Evolutionary conservation across 164 flowering plant species (phyloP).

Genomic region (Nymphaea thermarum): DNA sequence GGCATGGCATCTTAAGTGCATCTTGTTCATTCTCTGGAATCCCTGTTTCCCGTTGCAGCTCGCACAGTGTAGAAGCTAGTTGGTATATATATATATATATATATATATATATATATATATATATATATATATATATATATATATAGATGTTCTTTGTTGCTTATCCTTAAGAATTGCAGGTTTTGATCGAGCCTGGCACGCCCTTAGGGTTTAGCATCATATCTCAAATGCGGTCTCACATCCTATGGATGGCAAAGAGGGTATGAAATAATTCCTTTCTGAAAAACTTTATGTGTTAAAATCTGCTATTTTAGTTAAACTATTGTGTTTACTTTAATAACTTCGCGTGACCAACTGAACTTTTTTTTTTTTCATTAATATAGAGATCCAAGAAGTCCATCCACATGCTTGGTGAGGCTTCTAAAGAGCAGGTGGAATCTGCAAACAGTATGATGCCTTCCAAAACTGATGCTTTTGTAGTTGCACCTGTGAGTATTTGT

Average conservation of each 20-base stretch:
- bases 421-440: conserved; percentile 19
- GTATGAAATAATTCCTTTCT: conserved; percentile 21
- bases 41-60: no score
- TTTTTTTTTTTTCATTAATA: neutral
- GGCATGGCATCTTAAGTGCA: no score
- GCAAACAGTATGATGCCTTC: conserved; percentile 10
- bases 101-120: neutral
- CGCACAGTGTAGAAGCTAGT: no score
- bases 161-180: conserved; percentile 23
- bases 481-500: conserved; percentile 84
- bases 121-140: neutral
- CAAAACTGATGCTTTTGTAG: conserved; percentile 64
- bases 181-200: conserved; percentile 94
- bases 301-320: no score
- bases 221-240: conserved; percentile 86
- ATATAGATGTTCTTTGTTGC: neutral
- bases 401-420: conserved; percentile 15
- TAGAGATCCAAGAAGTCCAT: conserved; percentile 60
- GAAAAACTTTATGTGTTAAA: no score
- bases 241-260: conserved; percentile 92
- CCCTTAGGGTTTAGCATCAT: conserved; percentile 86
- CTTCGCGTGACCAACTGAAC: neutral
- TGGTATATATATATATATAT: no score
- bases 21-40: no score
- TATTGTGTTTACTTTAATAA: no score